Base-by-base conservation (phyloP, 306 rosid species). In the Abrus pulchellus region DNA sequence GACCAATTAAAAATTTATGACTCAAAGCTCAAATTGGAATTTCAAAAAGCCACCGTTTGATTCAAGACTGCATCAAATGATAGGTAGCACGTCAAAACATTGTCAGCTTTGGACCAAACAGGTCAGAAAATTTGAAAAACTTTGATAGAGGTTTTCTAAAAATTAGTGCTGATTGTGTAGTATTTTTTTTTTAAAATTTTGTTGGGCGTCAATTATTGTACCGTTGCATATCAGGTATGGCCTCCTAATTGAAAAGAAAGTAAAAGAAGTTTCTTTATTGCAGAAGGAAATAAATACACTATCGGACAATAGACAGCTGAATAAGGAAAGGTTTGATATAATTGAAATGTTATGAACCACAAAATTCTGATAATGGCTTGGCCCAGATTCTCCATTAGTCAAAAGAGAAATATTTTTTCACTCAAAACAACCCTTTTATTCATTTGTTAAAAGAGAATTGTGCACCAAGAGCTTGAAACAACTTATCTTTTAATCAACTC, bases 71-170 rank as follows among this genome's bases (percentile, higher is more conserved):
- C 77, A 80, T 74, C 84, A 71, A 80, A 69, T 47, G 64, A 41
- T 82, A 74, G 85, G 82, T 80, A 73, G 49, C 63, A 86, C 71
- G 80, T 79, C 87, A 70, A 82, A 82, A 84, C 79, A 76, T 68
- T 64, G 89, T 83, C 83, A 82, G 82, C 47, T 74, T 27, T 43
- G 75, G 82, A 78, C 86, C 84, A 82, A 88, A 80, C 88, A 74
- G 79, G 84, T 76, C 83, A 80, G 79, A 72, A 85, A 83, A 63
- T 60, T 38, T 30, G 43, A 72, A 77, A 57, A 65, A 49, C 68
- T 77, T 48, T 77, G 54, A 33, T 55, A 54, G 41, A 52, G 5
- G 38, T 43, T 74, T 49, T 71, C 81, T 50, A 43, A 74, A 70
- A 79, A 40, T 12, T 32, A 79, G 83, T 64, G 82, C 76, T 38